Evolutionary conservation across 192 early-diverging fungal genomes (phyloP).

Genomic region (Coemansia sp.): DNA sequence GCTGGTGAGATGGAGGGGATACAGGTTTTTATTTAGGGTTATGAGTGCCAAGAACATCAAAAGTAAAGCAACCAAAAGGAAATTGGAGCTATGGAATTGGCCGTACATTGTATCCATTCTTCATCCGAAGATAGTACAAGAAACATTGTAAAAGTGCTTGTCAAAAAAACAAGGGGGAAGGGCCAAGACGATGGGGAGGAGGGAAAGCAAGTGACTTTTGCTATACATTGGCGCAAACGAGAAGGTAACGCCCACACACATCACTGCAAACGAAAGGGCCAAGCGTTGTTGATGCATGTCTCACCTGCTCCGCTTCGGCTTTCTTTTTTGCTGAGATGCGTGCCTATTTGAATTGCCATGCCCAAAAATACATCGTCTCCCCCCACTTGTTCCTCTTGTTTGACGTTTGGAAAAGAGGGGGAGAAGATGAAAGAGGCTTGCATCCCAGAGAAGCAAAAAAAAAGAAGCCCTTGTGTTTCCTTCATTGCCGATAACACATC

Average conservation of each 20-base stretch:
- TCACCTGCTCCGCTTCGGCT: not conserved
- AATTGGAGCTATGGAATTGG: not conserved
- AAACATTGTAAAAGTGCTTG: not conserved
- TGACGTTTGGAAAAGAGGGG: not conserved
- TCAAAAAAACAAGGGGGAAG: not conserved
- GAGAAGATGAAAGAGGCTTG: slow-evolving; percentile 6
- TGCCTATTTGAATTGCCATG: not conserved
- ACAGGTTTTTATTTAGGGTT: not conserved
- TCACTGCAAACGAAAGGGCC: not conserved
- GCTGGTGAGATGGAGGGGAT: not conserved
- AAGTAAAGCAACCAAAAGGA: not conserved
- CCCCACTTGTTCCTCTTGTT: not conserved
- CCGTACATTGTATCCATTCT: not conserved
- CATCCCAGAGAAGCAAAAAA: not conserved
- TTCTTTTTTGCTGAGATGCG: not conserved
- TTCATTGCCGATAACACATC: not conserved
- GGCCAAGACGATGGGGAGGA: not conserved
- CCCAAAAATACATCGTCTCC: not conserved
- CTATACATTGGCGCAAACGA: not conserved
- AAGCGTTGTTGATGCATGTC: not conserved
- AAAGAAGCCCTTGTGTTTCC: not conserved
- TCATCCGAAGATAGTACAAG: not conserved
- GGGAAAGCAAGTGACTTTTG: not conserved
- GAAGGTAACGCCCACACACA: not conserved
- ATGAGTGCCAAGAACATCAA: not conserved